A percentile compares a stretch with the other conserved stretches of the same genome.
Conservation (phyloP, 257 asterid species). For the Hygrophila difformis region DNA sequence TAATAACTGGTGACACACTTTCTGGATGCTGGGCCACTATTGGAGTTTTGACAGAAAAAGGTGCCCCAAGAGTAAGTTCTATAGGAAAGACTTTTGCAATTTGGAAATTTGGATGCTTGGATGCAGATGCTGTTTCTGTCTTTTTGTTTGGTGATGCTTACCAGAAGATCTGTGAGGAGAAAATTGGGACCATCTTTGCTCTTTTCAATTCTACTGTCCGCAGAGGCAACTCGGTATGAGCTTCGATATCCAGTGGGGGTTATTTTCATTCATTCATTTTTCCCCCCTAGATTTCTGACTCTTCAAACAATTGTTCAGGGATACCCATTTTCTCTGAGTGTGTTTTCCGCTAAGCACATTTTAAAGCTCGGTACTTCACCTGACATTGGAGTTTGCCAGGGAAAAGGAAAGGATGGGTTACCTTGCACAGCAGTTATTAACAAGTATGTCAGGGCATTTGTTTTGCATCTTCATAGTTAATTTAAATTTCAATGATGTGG, state of each 20-base stretch:
- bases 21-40: slow-evolving; percentile 95
- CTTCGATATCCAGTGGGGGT: slow-evolving; percentile 7
- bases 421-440: slow-evolving; percentile 55
- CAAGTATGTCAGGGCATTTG: slow-evolving; percentile 37
- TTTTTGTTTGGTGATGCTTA: slow-evolving; percentile 95
- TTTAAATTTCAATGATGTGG: too few species aligned
- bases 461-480: too few species aligned
- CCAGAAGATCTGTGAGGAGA: slow-evolving; percentile 51
- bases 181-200: slow-evolving; percentile 58
- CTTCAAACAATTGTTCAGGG: slow-evolving; percentile 42
- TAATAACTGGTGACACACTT: slow-evolving; percentile 63
- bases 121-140: slow-evolving; percentile 50
- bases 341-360: slow-evolving; percentile 63
- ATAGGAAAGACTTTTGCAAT: slow-evolving; percentile 68
- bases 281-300: slow-evolving; percentile 5
- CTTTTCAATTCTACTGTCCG: slow-evolving; percentile 70
- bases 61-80: slow-evolving; percentile 64
- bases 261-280: background rate
- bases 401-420: slow-evolving; percentile 61
- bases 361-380: slow-evolving; percentile 69
- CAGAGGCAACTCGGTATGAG: slow-evolving; percentile 60
- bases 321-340: slow-evolving; percentile 63
- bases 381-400: slow-evolving; percentile 79
- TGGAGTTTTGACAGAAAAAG: slow-evolving; percentile 69
- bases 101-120: slow-evolving; percentile 79